Percentiles rank a stretch among this genome's conserved stretches.
Evolutionary conservation across 1,284 basidiomycete species (phyloP).

Genomic region (Ustilago nuda): DNA sequence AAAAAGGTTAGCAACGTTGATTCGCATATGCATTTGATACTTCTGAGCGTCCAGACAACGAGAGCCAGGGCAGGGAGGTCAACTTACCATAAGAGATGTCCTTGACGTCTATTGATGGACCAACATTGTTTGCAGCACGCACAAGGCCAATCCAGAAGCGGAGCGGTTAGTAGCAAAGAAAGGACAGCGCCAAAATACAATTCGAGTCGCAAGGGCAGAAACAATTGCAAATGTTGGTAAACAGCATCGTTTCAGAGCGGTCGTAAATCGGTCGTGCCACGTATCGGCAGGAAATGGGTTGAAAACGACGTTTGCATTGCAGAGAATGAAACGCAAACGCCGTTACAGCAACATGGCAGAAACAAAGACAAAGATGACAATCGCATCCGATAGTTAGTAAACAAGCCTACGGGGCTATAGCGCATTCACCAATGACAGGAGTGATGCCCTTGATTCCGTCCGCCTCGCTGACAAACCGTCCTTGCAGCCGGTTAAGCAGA

Average conservation of each 20-base stretch:
- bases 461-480: not conserved
- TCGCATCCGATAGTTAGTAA: slow-evolving; percentile 52
- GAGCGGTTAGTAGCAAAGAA: slow-evolving; percentile 38
- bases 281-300: slow-evolving; percentile 11
- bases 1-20: not conserved
- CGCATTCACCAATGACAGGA: not conserved
- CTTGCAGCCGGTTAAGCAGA: not conserved
- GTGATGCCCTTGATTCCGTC: not conserved
- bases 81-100: slow-evolving; percentile 90
- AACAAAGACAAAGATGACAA: slow-evolving; percentile 32
- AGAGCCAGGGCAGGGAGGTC: not conserved
- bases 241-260: slow-evolving; percentile 45
- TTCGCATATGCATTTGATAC: not conserved
- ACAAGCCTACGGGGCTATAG: slow-evolving; percentile 20
- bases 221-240: slow-evolving; percentile 14
- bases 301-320: slow-evolving; percentile 62
- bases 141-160: slow-evolving; percentile 2
- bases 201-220: slow-evolving; percentile 3
- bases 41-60: not conserved
- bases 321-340: slow-evolving; percentile 56
- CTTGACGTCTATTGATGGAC: slow-evolving; percentile 80
- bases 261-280: slow-evolving; percentile 27
- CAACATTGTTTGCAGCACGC: slow-evolving; percentile 12
- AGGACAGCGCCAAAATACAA: slow-evolving; percentile 29
- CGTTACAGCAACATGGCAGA: slow-evolving; percentile 35